Evolutionary conservation across 1,284 basidiomycete species (phyloP), one percentile per base, ranked within the genome.

Genomic region (Rugosomyces carneus): DNA sequence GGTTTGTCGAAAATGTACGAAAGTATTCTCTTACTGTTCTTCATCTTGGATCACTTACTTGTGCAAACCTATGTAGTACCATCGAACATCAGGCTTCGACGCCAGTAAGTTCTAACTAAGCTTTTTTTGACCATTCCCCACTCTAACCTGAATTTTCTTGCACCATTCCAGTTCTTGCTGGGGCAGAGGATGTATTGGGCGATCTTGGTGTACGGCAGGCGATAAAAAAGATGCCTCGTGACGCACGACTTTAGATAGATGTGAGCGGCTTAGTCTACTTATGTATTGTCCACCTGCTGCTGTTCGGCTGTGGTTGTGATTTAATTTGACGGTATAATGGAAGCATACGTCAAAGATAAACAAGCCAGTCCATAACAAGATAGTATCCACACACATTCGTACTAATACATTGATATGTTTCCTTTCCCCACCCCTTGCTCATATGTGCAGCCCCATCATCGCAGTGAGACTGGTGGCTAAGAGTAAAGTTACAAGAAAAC

Each of bases 131-230:
- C n/a, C n/a, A n/a, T n/a, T n/a, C n/a, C n/a, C n/a, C n/a, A n/a
- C n/a, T n/a, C n/a, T n/a, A n/a, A n/a, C n/a, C n/a, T n/a, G n/a
- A n/a, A n/a, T n/a, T n/a, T n/a, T n/a, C n/a, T n/a, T n/a, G n/a
- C n/a, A n/a, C n/a, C n/a, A n/a, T 46, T 42, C 5, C 36, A 71
- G 68, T 83, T 55, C 70, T 83, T 24, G 80, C 76, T 37, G 80
- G 81, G 13, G 76, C 78, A 9, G 81, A 83, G 57, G 81, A 83
- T 54, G 81, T 83, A 0, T 53, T 83, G 16, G 78, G 75, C 5
- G 81, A 83, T 52, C 65, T 83, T 19, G 81, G 81, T 29, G 80
- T 83, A 32, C 70, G 81, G n/a, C 80, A 83, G 56, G 81, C 80
- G 2, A 66, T 83, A 56, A 80, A 75, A 60, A 81, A 76, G 63